Evolutionary conservation across 768 basidiomycete species (phyloP).

Genomic region (Hemileccinum impolitum): DNA sequence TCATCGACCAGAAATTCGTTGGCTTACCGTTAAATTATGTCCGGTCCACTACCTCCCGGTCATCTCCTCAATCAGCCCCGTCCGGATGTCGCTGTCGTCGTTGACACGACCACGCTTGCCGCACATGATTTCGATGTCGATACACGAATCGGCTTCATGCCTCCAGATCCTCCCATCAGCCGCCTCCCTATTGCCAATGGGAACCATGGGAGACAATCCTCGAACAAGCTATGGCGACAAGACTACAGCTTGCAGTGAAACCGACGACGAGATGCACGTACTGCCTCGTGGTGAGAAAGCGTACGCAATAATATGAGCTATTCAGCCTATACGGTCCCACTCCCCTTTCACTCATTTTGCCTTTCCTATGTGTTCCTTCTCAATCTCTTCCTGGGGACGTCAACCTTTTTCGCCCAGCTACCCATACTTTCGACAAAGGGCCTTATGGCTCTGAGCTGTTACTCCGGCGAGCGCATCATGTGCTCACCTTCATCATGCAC

Average conservation of each 20-base stretch:
- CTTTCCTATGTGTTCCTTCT: not conserved
- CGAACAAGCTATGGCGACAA: conserved; percentile 43
- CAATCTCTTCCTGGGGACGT: not conserved
- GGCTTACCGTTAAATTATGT: conserved; percentile 7
- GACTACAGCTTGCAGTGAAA: conserved; percentile 56
- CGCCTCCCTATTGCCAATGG: conserved; percentile 62
- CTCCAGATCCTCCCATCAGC: conserved; percentile 64
- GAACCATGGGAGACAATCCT: conserved; percentile 69
- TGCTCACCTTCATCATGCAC: conserved; percentile 71
- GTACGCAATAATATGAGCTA: conserved; percentile 44
- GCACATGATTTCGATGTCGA: conserved; percentile 93
- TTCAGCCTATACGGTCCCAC: no score
- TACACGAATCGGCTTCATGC: conserved; percentile 88
- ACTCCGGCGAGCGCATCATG: conserved; percentile 69
- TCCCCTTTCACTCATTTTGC: not conserved
- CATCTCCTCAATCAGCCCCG: conserved; percentile 38
- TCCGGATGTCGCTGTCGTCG: conserved; percentile 25
- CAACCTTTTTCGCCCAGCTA: conserved; percentile 42
- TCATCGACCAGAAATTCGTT: no score
- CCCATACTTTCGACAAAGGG: conserved; percentile 46
- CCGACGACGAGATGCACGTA: conserved; percentile 38
- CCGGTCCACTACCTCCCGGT: conserved; percentile 14
- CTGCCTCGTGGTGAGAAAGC: conserved; percentile 50
- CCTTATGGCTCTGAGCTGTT: conserved; percentile 49
- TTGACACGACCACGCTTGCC: conserved; percentile 63